Evolutionary conservation across 495 filamentous ascomycete species (phyloP), one percentile per base, ranked within the genome.

Genomic region (Schizothecium vesticola): DNA sequence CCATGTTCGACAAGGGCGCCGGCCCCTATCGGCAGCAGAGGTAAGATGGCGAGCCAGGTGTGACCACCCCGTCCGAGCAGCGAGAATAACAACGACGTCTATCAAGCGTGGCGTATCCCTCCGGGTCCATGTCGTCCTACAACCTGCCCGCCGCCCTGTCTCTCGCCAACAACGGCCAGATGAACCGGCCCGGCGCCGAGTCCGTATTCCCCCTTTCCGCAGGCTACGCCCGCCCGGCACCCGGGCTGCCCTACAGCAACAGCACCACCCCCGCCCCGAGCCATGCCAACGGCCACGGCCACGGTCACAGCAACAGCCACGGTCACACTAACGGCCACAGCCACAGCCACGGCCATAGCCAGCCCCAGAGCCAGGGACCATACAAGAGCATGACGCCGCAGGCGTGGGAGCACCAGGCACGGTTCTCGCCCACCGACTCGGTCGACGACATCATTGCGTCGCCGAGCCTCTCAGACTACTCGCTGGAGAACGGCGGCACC

Each of bases 401-500:
- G 59, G 68, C 69, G 19, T 83, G 82, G 82, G 80, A 82, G 22
- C 74, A 71, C 9, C 79, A 76, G 56, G 71, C 70, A 33, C 61
- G 69, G 43, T 83, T 81, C 69, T 84, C 82, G 33, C 80, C 81
- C 0, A 72, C 80, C 51, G 82, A 83, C 69, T 83, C 82, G 29
- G 72, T 83, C 66, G 82, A 84, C 73, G 82, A 84, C 66, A 76
- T 83, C 36, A 75, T 81, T 72, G 72, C 68, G 23, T 81, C 80
- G 61, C 73, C 80, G 26, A 79, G 76, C 72, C 67, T 81, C 21
- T 82, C 80, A 56, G 81, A 83, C 68, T 81, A 80, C 70, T 78
- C 78, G 22, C 69, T 79, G 66, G 80, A 84, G 55, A 79, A 76
- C 62, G 67, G 80, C 25, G 64, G 22, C 19, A 43, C 24, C 23